A percentile compares a stretch with the other conserved stretches of the same genome.
phyloP scores from a whole-genome alignment of 129 eudicot species.

The Deinandra increscens region DNA sequence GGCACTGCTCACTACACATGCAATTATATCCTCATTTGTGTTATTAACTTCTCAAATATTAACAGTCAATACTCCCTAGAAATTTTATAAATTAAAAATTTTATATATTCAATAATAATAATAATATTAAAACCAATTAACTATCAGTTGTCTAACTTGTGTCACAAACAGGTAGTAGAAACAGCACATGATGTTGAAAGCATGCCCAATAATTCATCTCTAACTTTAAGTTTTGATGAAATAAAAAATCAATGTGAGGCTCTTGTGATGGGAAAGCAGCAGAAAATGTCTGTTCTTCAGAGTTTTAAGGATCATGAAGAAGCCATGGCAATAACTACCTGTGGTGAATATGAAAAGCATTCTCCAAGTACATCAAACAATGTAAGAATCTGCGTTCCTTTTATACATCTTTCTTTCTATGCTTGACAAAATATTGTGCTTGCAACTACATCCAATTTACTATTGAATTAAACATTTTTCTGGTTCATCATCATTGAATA shows the following conservation, averaged over 20 bases:
- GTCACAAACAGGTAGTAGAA: slow-evolving; percentile 54
- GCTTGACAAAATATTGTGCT: background rate
- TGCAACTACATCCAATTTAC: background rate
- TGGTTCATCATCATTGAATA: background rate
- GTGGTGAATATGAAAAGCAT: slow-evolving; percentile 39
- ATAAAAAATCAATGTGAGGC: slow-evolving; percentile 82
- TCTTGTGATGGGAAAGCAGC: slow-evolving; percentile 64
- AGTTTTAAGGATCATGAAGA: slow-evolving; percentile 63
- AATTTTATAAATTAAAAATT: background rate
- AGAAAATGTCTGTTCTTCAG: slow-evolving; percentile 74
- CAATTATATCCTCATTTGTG: too few species aligned
- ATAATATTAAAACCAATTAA: background rate
- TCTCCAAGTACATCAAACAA: slow-evolving; percentile 19
- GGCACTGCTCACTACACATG: too few species aligned
- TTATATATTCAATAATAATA: background rate
- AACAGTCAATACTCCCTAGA: background rate
- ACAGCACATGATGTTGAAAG: slow-evolving; percentile 84
- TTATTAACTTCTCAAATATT: background rate
- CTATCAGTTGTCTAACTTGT: background rate
- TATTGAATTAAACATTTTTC: background rate
- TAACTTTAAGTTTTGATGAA: slow-evolving; percentile 62
- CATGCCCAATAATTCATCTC: slow-evolving; percentile 46
- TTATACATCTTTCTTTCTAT: background rate
- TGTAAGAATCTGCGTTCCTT: slow-evolving; percentile 35
- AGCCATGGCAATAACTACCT: slow-evolving; percentile 40